A percentile compares a stretch with the other conserved stretches of the same genome.
Evolutionary conservation across 1,139 yeast genomes (phyloP).

Genomic region (Candida labiduridarum): DNA sequence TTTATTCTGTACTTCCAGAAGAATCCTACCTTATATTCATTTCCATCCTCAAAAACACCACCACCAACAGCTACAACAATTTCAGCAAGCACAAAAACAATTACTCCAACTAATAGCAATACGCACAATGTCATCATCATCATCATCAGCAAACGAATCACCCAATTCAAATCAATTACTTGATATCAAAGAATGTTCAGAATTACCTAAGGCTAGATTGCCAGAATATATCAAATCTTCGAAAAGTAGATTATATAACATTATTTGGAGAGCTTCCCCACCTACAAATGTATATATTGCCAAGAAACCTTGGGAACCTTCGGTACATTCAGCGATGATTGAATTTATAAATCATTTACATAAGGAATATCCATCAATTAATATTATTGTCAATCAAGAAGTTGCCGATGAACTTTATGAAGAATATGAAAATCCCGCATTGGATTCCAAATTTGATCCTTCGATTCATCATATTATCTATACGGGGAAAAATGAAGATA

Average conservation of each 20-base stretch:
- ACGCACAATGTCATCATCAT: neutral
- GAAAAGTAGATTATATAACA: conserved; percentile 25
- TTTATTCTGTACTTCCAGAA: neutral
- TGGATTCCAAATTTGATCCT: conserved; percentile 11
- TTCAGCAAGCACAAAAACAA: neutral
- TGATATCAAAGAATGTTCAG: conserved; percentile 12
- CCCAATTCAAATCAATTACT: neutral
- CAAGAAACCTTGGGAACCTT: conserved; percentile 79
- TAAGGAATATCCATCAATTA: conserved; percentile 63
- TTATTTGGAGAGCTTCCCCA: conserved; percentile 46
- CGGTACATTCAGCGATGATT: conserved; percentile 68
- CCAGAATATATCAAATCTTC: conserved; percentile 17
- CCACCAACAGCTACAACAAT: neutral
- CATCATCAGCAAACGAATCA: neutral
- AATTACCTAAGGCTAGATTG: conserved; percentile 13
- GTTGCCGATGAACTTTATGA: conserved; percentile 70
- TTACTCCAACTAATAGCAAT: neutral
- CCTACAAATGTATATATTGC: conserved; percentile 75
- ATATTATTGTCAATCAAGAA: conserved; percentile 74
- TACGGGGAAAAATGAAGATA: conserved; percentile 62
- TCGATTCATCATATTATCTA: conserved; percentile 25
- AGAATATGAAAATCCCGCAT: conserved; percentile 23
- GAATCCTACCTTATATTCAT: neutral
- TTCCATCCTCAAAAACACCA: neutral
- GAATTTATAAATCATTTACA: conserved; percentile 61